A percentile compares a stretch with the other conserved stretches of the same genome.
Conservation (phyloP, 2,329 filamentous ascomycete genomes). For the Paramyrothecium roridum region DNA sequence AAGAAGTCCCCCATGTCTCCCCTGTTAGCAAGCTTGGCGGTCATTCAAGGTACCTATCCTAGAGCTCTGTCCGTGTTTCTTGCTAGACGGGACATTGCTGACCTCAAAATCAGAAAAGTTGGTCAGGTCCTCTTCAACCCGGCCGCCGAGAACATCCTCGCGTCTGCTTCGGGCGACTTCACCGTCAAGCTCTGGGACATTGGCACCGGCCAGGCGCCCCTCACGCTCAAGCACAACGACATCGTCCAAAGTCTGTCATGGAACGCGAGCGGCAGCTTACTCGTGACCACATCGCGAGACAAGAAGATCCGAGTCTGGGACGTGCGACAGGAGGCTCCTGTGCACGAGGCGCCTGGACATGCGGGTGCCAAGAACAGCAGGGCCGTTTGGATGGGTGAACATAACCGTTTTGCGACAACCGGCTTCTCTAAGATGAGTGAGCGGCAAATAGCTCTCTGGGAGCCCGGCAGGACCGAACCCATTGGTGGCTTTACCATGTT, state of each 20-base stretch:
- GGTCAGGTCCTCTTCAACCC: constrained; percentile 98
- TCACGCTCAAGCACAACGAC: constrained; percentile 81
- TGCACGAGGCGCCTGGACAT: constrained; percentile 82
- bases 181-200: constrained; percentile 97
- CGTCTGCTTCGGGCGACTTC: constrained; percentile 92
- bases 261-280: constrained; percentile 82
- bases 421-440: constrained; percentile 99
- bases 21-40: constrained; percentile 80
- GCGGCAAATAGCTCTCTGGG: constrained; percentile 92
- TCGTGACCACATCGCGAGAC: constrained; percentile 93
- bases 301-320: constrained; percentile 99
- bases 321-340: constrained; percentile 85
- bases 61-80: neutral
- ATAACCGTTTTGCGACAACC: constrained; percentile 92
- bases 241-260: constrained; percentile 95
- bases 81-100: neutral
- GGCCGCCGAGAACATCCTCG: constrained; percentile 89
- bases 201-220: constrained; percentile 68
- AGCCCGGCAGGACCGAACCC: constrained; percentile 80
- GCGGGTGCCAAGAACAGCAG: constrained; percentile 96
- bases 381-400: constrained; percentile 94
- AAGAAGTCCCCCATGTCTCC: constrained; percentile 77
- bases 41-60: constrained; percentile 68
- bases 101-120: constrained; percentile 68
- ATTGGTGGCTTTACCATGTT: constrained; percentile 87